phyloP scores from a whole-genome alignment of 2,329 filamentous ascomycete genomes.

The Fusarium torreyae region DNA sequence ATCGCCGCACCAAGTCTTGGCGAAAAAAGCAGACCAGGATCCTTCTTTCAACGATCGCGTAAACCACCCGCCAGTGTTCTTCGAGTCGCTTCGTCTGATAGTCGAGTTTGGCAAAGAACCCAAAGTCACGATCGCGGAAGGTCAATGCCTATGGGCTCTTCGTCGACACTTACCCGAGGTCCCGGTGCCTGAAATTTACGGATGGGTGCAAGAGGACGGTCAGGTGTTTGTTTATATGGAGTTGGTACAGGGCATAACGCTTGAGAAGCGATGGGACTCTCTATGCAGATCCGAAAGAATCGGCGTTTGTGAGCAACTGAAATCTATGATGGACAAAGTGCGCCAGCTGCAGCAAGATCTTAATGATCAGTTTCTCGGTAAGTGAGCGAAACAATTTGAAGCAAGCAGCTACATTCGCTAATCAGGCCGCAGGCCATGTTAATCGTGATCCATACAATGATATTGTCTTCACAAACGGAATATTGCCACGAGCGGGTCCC shows the following conservation, averaged over 20 bases:
- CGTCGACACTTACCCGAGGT: background rate
- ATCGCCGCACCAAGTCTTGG: too few species aligned
- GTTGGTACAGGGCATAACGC: background rate
- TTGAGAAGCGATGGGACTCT: constrained; percentile 11
- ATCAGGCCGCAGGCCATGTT: too few species aligned
- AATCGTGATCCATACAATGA: too few species aligned
- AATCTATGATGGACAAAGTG: background rate
- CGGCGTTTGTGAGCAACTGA: background rate
- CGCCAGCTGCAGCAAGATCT: constrained; percentile 6
- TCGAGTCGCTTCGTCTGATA: too few species aligned
- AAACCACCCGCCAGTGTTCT: too few species aligned
- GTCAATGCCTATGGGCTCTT: background rate
- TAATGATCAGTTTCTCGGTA: constrained; percentile 16
- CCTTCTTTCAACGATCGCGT: too few species aligned
- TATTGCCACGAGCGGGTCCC: too few species aligned
- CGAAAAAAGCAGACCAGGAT: too few species aligned
- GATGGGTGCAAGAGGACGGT: background rate
- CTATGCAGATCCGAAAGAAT: background rate
- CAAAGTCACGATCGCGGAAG: too few species aligned
- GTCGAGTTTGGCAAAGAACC: too few species aligned
- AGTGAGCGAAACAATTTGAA: background rate
- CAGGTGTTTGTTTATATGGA: constrained; percentile 26
- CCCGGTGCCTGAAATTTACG: constrained; percentile 27
- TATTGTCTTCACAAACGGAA: too few species aligned
- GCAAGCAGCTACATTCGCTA: too few species aligned